Conservation (phyloP, 768 basidiomycete species). For the Candolleomyces efflorescens region DNA sequence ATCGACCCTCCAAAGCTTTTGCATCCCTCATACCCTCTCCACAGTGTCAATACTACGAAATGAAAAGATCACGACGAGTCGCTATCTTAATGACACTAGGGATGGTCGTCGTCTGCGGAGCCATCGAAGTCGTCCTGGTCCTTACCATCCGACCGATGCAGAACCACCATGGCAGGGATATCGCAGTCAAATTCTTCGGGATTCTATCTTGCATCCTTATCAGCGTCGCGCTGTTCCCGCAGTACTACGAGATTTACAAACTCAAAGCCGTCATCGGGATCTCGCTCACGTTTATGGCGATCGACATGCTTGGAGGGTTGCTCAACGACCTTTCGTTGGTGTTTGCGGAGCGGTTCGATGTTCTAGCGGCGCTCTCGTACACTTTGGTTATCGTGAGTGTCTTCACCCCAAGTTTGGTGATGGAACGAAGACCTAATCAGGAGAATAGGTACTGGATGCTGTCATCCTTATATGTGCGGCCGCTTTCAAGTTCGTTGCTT, state of each 20-base stretch:
- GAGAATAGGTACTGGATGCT: neutral
- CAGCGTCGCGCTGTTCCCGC: slow-evolving; percentile 46
- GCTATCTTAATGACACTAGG: slow-evolving; percentile 32
- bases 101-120: slow-evolving; percentile 43
- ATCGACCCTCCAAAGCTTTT: neutral
- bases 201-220: slow-evolving; percentile 57
- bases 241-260: slow-evolving; percentile 74
- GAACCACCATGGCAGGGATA: slow-evolving; percentile 24
- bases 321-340: slow-evolving; percentile 68
- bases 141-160: slow-evolving; percentile 47
- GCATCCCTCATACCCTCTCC: neutral
- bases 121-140: slow-evolving; percentile 56
- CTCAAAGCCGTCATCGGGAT: slow-evolving; percentile 63
- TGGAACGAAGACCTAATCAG: neutral
- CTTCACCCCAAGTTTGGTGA: neutral
- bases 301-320: slow-evolving; percentile 68
- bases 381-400: slow-evolving; percentile 53
- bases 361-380: slow-evolving; percentile 59
- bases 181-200: slow-evolving; percentile 53
- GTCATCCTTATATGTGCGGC: no score
- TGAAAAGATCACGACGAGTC: slow-evolving; percentile 29
- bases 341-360: slow-evolving; percentile 61
- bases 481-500: no score
- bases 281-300: slow-evolving; percentile 60
- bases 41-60: slow-evolving; percentile 67